Base-by-base conservation (phyloP, 1,284 basidiomycete genomes). In the Heterobasidion parviporum region DNA sequence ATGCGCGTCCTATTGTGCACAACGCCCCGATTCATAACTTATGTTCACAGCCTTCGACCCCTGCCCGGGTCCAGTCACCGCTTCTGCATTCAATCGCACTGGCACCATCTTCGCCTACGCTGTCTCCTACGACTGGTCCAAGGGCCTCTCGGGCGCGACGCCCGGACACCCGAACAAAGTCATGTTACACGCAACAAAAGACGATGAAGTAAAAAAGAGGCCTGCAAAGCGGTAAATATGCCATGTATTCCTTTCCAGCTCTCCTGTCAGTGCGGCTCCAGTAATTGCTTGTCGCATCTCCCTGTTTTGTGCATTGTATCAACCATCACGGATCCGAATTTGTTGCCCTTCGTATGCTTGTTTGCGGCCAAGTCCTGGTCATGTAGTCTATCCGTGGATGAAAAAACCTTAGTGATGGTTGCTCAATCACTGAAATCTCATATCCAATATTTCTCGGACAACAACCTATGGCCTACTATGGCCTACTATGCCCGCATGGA, bases 61-160 rank as follows among this genome's bases (percentile, higher is more conserved):
- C 52, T 74, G 78, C 46, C 80, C 83, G 12, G 82, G 85, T 49
- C 84, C 89, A 14, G 81, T 93, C 66, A 69, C 85, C 52, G 81
- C 87, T 8, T 85, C 85, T 2, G 77, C 85, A 1, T 96, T 95
- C 80, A 95, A 91, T 73, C 85, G 86, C 59, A 87, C 81, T 36
- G 90, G 92, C 33, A 83, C 78, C n/a, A 90, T 95, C 60, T 88
- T 96, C 66, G 94, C 94, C 0, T 97, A 96, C 62, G 85, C 90
- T 0, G 70, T 94, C 18, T 90, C 91, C 4, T 94, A 94, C 64
- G 92, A 95, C 67, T 94, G 92, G 92, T 88, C 76, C 64, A 95
- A 86, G 66, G 94, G 94, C 3, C 89, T 94, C 70, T 82, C 83
- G 9, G 92, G 92, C 16, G 93, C 90, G 77, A 87, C 87, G 5